These are phyloP conservation scores for Pythium oligandrum DNA, from an alignment of 352 stramenopile species.

Conservation along the genomic window DNA sequence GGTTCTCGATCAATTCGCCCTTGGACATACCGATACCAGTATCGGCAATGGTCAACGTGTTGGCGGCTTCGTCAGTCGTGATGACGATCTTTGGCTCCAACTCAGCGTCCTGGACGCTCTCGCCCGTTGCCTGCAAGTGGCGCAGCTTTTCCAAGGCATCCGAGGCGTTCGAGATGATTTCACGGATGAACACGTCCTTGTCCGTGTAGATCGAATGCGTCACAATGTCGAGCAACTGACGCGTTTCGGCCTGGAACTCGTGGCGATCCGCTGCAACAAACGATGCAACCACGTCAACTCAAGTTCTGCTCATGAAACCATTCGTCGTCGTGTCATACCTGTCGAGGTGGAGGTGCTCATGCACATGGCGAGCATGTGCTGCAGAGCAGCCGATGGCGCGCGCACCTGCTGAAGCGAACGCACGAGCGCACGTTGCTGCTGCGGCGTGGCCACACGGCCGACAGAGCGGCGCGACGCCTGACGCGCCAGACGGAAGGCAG, in stretches of 20 bases:
- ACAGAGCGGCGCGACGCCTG: conserved; percentile 15
- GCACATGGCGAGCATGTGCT: conserved; percentile 15
- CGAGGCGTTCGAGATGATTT: conserved; percentile 98
- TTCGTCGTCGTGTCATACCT: neutral
- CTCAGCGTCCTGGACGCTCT: conserved; percentile 70
- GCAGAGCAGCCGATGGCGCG: conserved; percentile 6
- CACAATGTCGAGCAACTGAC: conserved; percentile 96
- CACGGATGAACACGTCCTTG: conserved; percentile 99
- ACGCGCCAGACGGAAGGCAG: conserved; percentile 36
- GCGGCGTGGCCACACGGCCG: neutral
- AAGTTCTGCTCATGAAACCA: neutral
- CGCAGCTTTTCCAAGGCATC: conserved; percentile 99
- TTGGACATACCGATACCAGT: conserved; percentile 98
- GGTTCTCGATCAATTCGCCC: conserved; percentile 95
- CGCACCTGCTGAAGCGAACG: neutral
- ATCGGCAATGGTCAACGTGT: conserved; percentile 97
- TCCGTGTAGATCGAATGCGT: conserved; percentile 99
- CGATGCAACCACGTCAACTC: neutral
- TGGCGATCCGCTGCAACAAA: conserved; percentile 45
- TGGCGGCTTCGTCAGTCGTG: conserved; percentile 91
- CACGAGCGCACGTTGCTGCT: conserved; percentile 10
- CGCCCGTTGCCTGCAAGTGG: conserved; percentile 86
- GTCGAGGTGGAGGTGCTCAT: conserved; percentile 13
- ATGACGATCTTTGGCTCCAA: conserved; percentile 96
- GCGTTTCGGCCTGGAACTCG: conserved; percentile 95